Evolutionary conservation across 208 protist genomes (phyloP).

Genomic region (Trypanosoma grayi): DNA sequence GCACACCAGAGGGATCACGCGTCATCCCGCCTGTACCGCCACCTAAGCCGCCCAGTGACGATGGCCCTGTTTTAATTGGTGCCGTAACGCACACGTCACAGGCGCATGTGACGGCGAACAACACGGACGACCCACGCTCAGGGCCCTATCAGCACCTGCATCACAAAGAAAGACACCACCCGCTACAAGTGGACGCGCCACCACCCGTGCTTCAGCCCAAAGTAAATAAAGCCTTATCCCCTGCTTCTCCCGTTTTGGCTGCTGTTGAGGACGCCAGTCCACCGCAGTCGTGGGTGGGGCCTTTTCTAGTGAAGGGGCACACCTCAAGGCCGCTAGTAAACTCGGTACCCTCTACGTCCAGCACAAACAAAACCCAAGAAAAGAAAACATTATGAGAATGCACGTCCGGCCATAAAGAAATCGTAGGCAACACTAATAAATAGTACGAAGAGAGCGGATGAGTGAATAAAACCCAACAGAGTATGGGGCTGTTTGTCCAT

Average conservation of each 20-base stretch:
- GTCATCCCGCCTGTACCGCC: slow-evolving; percentile 19
- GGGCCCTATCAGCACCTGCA: slow-evolving; percentile 61
- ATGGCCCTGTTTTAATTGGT: slow-evolving; percentile 5
- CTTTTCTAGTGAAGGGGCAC: slow-evolving; percentile 58
- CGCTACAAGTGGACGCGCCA: background rate
- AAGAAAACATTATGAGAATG: background rate
- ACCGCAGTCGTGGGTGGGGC: slow-evolving; percentile 29
- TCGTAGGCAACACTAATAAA: no score
- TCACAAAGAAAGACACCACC: slow-evolving; percentile 2
- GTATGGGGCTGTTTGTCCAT: no score
- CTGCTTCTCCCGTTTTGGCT: background rate
- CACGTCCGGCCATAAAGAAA: background rate
- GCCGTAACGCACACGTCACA: background rate
- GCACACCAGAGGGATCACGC: background rate
- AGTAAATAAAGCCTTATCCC: background rate
- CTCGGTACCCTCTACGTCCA: background rate
- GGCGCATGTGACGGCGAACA: background rate
- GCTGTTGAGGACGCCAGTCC: background rate
- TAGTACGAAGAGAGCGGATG: no score
- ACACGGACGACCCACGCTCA: background rate
- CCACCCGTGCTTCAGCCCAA: background rate
- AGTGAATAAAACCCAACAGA: no score
- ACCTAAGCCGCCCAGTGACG: slow-evolving; percentile 10
- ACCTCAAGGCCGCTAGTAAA: slow-evolving; percentile 66
- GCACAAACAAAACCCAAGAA: background rate